phyloP scores from a whole-genome alignment of 192 early-diverging fungal genomes.

The Entophlyctis luteolus region DNA sequence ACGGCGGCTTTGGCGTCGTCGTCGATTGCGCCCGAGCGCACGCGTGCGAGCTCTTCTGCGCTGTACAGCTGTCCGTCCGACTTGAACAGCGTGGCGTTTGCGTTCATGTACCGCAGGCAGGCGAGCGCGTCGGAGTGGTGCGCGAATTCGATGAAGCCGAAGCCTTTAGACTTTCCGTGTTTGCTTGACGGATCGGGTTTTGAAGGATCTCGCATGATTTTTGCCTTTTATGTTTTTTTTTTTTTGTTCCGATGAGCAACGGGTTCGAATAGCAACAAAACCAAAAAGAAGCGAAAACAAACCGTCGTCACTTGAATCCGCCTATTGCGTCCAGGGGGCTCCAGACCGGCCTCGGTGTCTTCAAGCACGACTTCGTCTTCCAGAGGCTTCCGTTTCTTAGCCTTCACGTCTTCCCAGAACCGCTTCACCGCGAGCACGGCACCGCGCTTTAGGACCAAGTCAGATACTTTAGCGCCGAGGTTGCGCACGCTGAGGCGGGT shows the following conservation, averaged over 20 bases:
- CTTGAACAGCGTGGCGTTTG: slow-evolving; percentile 43
- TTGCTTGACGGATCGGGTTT: slow-evolving; percentile 71
- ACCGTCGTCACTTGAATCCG: slow-evolving; percentile 52
- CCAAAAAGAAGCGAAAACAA: background rate
- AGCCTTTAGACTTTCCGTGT: slow-evolving; percentile 73
- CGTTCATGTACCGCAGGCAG: slow-evolving; percentile 87
- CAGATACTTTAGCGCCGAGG: slow-evolving; percentile 70
- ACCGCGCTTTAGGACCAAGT: slow-evolving; percentile 57
- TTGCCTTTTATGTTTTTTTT: slow-evolving; percentile 38
- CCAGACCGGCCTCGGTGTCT: slow-evolving; percentile 60
- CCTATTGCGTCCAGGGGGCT: slow-evolving; percentile 30
- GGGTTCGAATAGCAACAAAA: background rate
- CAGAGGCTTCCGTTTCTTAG: slow-evolving; percentile 30
- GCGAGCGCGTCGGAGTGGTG: slow-evolving; percentile 88
- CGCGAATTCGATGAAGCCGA: slow-evolving; percentile 88
- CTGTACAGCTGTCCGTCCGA: slow-evolving; percentile 23
- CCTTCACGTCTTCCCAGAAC: slow-evolving; percentile 51
- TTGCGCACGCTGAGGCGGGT: slow-evolving; percentile 88
- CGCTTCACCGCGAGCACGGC: slow-evolving; percentile 33
- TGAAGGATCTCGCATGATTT: slow-evolving; percentile 74
- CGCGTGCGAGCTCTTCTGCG: slow-evolving; percentile 16
- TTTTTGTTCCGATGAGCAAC: background rate
- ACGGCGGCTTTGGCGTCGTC: background rate
- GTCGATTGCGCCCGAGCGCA: background rate
- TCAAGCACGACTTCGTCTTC: slow-evolving; percentile 67